phyloP scores from a whole-genome alignment of 371 early-diverging fungal genomes.

The Apophysomyces ossiformis region DNA sequence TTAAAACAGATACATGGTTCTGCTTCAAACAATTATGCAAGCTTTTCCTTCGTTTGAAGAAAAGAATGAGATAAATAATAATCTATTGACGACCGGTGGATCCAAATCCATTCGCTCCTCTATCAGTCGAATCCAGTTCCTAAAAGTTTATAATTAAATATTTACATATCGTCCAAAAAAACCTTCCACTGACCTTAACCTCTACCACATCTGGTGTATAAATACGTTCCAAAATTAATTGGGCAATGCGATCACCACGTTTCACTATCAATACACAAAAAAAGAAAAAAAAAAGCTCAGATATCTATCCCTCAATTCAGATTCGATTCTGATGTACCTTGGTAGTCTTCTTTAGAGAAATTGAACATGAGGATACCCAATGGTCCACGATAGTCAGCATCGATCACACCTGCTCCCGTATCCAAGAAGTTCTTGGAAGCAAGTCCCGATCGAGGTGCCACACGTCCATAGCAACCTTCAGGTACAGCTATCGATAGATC shows the following conservation, averaged over 20 bases:
- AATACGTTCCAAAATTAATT: conserved; percentile 90
- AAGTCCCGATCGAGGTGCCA: conserved; percentile 93
- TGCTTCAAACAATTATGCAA: no score
- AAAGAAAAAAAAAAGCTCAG: no score
- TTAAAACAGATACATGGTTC: no score
- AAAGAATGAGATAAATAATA: neutral
- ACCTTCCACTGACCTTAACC: conserved; percentile 62
- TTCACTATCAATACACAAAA: conserved; percentile 50
- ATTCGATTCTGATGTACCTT: conserved; percentile 48
- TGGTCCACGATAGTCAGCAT: conserved; percentile 90
- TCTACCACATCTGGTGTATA: conserved; percentile 80
- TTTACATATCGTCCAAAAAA: neutral
- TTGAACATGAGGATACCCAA: conserved; percentile 92
- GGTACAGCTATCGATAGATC: conserved; percentile 87
- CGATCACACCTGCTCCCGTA: conserved; percentile 97
- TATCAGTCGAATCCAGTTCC: conserved; percentile 75
- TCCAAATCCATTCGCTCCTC: conserved; percentile 94
- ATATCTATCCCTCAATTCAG: no score
- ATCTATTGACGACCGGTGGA: conserved; percentile 81
- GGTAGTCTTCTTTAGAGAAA: conserved; percentile 79
- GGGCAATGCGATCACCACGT: conserved; percentile 97
- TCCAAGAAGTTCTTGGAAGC: conserved; percentile 94
- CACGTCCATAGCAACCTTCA: conserved; percentile 90
- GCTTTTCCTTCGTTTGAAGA: neutral
- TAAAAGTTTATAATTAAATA: conserved; percentile 17